Evolutionary conservation across 2,329 filamentous ascomycete species (phyloP).

Genomic region (Claviceps digitariae): DNA sequence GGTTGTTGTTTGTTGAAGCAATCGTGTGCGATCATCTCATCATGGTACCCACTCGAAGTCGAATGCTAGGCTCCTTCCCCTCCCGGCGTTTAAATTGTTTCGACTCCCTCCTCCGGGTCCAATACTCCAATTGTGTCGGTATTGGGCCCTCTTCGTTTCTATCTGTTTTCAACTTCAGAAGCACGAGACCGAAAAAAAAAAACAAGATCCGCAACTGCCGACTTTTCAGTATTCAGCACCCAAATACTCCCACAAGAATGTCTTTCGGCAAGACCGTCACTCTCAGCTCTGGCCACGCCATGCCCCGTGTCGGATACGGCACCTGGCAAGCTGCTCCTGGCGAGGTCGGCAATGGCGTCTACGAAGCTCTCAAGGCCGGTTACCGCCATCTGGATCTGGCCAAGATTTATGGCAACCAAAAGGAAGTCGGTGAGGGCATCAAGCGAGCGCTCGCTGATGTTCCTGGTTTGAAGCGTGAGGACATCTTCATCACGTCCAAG

Average conservation of each 20-base stretch:
- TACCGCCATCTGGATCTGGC: slow-evolving; percentile 48
- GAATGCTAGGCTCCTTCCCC: not conserved
- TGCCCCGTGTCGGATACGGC: slow-evolving; percentile 45
- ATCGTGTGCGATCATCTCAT: slow-evolving; percentile 1
- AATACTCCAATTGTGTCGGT: not conserved
- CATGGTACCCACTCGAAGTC: slow-evolving; percentile 4
- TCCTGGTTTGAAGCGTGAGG: slow-evolving; percentile 37
- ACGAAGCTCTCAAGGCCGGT: slow-evolving; percentile 46
- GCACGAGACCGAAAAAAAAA: not conserved
- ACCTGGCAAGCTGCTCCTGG: slow-evolving; percentile 56
- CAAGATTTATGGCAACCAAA: slow-evolving; percentile 51
- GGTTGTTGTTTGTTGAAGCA: not conserved
- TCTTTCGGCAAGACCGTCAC: slow-evolving; percentile 42
- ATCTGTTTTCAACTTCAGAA: not conserved
- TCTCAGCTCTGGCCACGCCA: slow-evolving; percentile 51
- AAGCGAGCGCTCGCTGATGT: slow-evolving; percentile 31
- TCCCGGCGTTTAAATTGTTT: not conserved
- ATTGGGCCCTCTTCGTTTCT: not conserved
- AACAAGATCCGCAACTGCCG: not conserved
- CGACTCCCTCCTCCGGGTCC: not conserved
- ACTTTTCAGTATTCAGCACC: not conserved
- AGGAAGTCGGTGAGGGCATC: slow-evolving; percentile 43
- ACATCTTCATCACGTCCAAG: slow-evolving; percentile 55
- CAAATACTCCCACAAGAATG: slow-evolving; percentile 31
- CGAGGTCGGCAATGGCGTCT: slow-evolving; percentile 51